Evolutionary conservation across 2,329 filamentous ascomycete species (phyloP), one percentile per base, ranked within the genome.

Genomic region (Aspergillus novofumigatus): DNA sequence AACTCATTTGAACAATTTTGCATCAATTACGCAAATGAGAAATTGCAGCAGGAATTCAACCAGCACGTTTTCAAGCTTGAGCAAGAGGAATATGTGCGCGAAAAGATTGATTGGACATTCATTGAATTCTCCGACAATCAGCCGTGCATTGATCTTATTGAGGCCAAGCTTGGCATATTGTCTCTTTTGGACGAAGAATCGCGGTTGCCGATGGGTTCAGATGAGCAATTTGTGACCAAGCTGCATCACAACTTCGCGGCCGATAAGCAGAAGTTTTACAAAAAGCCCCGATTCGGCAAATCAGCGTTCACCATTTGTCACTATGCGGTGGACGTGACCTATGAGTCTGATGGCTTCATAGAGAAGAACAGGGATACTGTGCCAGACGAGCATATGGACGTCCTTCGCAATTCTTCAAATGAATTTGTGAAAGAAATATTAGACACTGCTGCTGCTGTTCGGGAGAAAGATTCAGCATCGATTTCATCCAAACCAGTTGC

Each of bases 1-100:
- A 99, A 99, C 79, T 99, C 94, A 0, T 99, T 99, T 69, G 94
- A 99, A 75, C 94, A 99, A 75, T 99, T 99, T 77, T 99, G 94
- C 78, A 99, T 99, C 84, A 99, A 99, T 77, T 99, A 99, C 70
- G 94, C 94, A 77, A 99, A 99, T 76, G 94, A 99, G 77, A 99
- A 99, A 78, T 81, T 99, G 54, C 94, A 99, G 73, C 94, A 99
- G 74, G 93, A 97, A 74, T 99, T 99, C 81, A 99, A 99, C 77
- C 91, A 95, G 73, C 94, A 99, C 70, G 94, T 99, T 38, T 99
- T 99, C 84, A 97, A 97, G 76, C 84, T 99, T 23, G 94, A 99
- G 75, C 94, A 99, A 74, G 94, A 99, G 73, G 94, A 99, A 75
- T 99, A 99, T 72, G 84, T 97, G 44, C 86, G 88, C 55, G 94